A percentile compares a stretch with the other conserved stretches of the same genome.
These are phyloP conservation scores for Pseudisothecium myosuroides DNA, from an alignment of 225 moss, liverwort and hornwort species.

Conservation along the genomic window DNA sequence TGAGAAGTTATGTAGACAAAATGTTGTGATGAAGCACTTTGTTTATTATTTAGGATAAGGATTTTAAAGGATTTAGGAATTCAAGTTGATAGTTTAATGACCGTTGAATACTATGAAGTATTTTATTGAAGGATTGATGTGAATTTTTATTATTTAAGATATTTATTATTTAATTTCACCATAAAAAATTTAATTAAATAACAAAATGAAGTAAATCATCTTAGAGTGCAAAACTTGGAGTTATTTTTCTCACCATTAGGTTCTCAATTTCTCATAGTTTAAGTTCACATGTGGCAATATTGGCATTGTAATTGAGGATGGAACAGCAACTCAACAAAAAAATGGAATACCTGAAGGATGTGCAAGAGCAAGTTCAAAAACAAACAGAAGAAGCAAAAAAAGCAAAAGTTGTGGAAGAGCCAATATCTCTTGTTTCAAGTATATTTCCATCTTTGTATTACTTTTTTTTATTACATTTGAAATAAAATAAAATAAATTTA, in stretches of 20 bases:
- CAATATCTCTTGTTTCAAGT: not conserved
- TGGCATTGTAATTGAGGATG: not conserved
- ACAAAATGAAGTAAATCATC: not conserved
- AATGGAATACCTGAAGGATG: not conserved
- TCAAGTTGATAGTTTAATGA: not conserved
- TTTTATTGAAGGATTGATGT: no score
- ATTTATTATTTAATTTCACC: not conserved
- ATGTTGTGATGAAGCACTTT: not conserved
- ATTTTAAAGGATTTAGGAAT: not conserved
- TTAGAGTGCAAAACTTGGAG: not conserved
- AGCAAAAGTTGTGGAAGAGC: not conserved
- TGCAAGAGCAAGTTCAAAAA: not conserved
- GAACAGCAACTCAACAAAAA: constrained; percentile 10
- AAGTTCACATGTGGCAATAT: not conserved
- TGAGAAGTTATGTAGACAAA: not conserved
- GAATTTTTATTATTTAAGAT: not conserved
- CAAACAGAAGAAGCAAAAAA: not conserved
- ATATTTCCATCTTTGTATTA: not conserved
- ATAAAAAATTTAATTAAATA: not conserved
- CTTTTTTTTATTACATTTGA: not conserved
- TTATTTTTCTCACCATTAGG: not conserved
- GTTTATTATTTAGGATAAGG: not conserved
- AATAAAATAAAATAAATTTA: not conserved
- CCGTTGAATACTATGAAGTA: fast-evolving
- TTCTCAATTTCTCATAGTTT: not conserved